phyloP scores from a whole-genome alignment of 2,329 filamentous ascomycete genomes.

The Triangularia verruculosa region DNA sequence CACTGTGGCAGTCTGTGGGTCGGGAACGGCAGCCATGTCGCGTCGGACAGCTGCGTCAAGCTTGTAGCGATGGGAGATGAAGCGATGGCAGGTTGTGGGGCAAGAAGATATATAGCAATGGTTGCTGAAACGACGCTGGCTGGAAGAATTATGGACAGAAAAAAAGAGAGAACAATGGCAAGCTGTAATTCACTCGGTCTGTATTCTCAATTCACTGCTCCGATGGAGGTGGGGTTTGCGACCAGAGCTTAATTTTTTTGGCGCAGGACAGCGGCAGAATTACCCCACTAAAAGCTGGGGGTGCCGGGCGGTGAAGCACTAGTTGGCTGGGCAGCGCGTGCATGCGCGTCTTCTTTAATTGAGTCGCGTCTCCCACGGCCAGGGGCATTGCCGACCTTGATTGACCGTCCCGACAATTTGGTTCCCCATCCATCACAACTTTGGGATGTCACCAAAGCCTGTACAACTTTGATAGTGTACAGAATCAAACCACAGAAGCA shows the following conservation, averaged over 20 bases:
- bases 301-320: not conserved
- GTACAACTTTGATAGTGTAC: not conserved
- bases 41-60: not conserved
- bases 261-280: slow-evolving; percentile 8
- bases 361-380: slow-evolving; percentile 18
- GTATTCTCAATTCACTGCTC: not conserved
- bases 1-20: not conserved
- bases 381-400: not conserved
- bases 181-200: not conserved
- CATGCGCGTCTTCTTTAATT: slow-evolving; percentile 22
- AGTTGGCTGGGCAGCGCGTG: slow-evolving; percentile 11
- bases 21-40: slow-evolving; percentile 8
- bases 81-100: not conserved
- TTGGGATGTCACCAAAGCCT: slow-evolving; percentile 10
- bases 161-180: not conserved
- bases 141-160: not conserved
- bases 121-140: not conserved
- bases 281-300: not conserved
- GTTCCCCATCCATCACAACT: not conserved
- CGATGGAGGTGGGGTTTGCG: not conserved
- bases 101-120: not conserved
- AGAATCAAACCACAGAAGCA: slow-evolving; percentile 8
- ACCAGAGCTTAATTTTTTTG: slow-evolving; percentile 6
- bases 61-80: not conserved
- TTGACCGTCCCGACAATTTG: not conserved